These are phyloP conservation scores for Fusarium sp. DNA, from an alignment of 2,329 filamentous ascomycete species.

Conservation along the genomic window DNA sequence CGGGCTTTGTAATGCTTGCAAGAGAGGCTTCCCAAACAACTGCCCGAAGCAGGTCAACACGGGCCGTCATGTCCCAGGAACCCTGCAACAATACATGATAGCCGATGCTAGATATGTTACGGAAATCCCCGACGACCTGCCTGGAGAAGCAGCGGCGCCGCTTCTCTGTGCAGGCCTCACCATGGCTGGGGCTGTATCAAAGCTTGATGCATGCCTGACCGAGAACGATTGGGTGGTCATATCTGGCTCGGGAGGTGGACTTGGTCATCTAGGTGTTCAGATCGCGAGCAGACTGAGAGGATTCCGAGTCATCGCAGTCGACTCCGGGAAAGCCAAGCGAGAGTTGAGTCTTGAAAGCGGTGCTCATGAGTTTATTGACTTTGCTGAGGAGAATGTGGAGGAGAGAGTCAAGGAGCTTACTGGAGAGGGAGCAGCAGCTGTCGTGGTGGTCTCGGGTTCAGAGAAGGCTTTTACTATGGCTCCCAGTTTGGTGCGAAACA, in stretches of 20 bases:
- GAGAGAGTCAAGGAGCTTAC: slow-evolving; percentile 40
- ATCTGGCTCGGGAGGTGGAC: slow-evolving; percentile 47
- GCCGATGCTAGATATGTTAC: slow-evolving; percentile 47
- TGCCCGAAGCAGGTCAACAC: slow-evolving; percentile 57
- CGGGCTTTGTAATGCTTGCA: slow-evolving; percentile 51
- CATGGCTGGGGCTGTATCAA: slow-evolving; percentile 46
- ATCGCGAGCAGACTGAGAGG: slow-evolving; percentile 40
- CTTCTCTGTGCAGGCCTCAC: slow-evolving; percentile 50
- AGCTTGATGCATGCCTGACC: slow-evolving; percentile 9
- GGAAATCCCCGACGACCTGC: slow-evolving; percentile 35
- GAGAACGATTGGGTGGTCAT: slow-evolving; percentile 48
- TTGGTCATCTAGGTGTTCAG: slow-evolving; percentile 50
- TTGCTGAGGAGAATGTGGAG: slow-evolving; percentile 32
- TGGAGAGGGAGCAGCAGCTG: slow-evolving; percentile 42
- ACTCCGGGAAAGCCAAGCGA: slow-evolving; percentile 40
- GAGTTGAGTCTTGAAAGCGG: slow-evolving; percentile 38
- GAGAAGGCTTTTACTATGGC: slow-evolving; percentile 42
- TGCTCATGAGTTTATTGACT: slow-evolving; percentile 47
- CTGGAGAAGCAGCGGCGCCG: slow-evolving; percentile 42
- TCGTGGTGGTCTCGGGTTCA: slow-evolving; percentile 43
- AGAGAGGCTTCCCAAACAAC: slow-evolving; percentile 51
- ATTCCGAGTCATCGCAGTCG: slow-evolving; percentile 45
- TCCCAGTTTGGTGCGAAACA: slow-evolving; percentile 40
- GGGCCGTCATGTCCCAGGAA: slow-evolving; percentile 50
- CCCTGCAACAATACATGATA: slow-evolving; percentile 47